Evolutionary conservation across 345 rosid genomes (phyloP).

Genomic region (Lepidium africanum): DNA sequence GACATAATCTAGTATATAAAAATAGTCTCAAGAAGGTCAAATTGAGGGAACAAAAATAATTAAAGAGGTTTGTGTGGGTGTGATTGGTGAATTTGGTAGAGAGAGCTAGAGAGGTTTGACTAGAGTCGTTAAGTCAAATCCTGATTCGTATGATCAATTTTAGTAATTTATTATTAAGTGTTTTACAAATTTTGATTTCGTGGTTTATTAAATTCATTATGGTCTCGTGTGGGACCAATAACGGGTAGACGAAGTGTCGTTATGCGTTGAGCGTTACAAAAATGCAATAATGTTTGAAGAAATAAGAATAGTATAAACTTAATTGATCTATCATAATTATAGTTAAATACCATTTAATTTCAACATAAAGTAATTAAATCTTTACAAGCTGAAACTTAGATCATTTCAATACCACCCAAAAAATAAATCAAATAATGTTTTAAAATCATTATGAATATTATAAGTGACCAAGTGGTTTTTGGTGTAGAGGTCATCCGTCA

Average conservation of each 20-base stretch:
- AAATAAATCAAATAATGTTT: too few relatives aligned
- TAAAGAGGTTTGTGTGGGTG: background rate
- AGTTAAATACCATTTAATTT: background rate
- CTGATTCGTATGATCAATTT: slow-evolving; percentile 11
- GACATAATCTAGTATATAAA: background rate
- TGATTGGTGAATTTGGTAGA: slow-evolving; percentile 17
- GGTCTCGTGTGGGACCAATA: background rate
- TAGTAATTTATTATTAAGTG: background rate
- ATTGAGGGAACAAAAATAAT: background rate
- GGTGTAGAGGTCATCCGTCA: too few relatives aligned
- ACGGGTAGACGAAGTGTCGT: slow-evolving; percentile 4
- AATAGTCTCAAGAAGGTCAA: slow-evolving; percentile 15
- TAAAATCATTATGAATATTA: too few relatives aligned
- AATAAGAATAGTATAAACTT: background rate
- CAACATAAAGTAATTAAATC: background rate
- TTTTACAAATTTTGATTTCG: background rate
- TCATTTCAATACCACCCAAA: too few relatives aligned
- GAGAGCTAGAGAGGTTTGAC: background rate
- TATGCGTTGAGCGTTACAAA: slow-evolving; percentile 12
- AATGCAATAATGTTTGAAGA: background rate
- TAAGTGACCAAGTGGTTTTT: too few relatives aligned
- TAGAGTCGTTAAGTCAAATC: slow-evolving; percentile 24
- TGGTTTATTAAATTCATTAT: background rate
- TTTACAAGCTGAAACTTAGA: too few relatives aligned
- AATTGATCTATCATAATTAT: background rate